Base-by-base conservation (phyloP, 139 green algal genomes). In the Chlamydomonas asymmetrica region DNA sequence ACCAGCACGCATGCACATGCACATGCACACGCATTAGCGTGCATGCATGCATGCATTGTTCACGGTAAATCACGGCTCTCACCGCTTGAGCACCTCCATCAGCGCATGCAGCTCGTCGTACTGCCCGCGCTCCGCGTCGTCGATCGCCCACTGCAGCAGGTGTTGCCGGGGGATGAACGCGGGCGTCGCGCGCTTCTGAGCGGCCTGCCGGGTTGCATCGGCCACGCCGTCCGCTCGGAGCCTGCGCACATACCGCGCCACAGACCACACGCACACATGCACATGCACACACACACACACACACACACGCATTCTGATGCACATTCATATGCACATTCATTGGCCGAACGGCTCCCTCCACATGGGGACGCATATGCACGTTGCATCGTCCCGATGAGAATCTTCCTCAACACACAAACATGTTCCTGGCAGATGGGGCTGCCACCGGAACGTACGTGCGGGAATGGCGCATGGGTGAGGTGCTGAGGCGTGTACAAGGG, bases 81-180 rank as follows among this genome's bases (percentile, higher is more conserved):
- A 80, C 74, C 40, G 50, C 56, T 63, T 52, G 31, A 85, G 66
- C 39, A 90, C 76, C 9, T 65, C 41, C 71, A 92, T 64, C 49
- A 89, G 67, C 27, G 37, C 31, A 38, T 87, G 34, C 52, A 94
- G 69, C 77, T 87, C 74, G 54, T 37, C 61, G 73, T 81, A 91
- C 39, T 95, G 80, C 1, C 89, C 90, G 9, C 45, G 16, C 74
- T 95, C 90, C 2, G 88, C 92, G 1, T 78, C 82, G 9, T 84
- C 81, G 45, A 95, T 96, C n/a, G 87, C 85, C n/a, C 80, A 81
- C 66, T 91, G 84, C 77, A 97, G 76, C 49, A 97, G 79, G 84
- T 97, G 91, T 80, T 97, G 95, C 1, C 93, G 81, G 0, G 93
- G 87, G 22, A 97, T 79, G 78, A 94, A 92, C 56, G 88, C 89